A percentile compares a stretch with the other conserved stretches of the same genome.
These are phyloP conservation scores for Hirsutella minnesotensis DNA, from an alignment of 2,329 filamentous ascomycete genomes.

Conservation along the genomic window DNA sequence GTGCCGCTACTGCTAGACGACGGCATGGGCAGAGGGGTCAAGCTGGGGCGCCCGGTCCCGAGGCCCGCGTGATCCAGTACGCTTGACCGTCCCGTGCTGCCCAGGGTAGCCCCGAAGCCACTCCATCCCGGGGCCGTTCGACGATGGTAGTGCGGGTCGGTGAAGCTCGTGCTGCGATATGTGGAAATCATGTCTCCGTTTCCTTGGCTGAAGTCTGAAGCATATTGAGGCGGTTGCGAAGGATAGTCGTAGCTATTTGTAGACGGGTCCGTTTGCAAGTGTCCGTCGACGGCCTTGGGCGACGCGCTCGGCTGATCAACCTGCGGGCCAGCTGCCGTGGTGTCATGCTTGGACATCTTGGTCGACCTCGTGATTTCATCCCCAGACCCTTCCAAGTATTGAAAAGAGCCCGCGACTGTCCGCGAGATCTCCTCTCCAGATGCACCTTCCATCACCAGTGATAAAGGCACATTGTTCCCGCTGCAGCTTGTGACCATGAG, in stretches of 20 bases:
- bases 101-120: slow-evolving; percentile 28
- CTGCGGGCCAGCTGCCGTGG: slow-evolving; percentile 21
- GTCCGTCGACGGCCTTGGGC: slow-evolving; percentile 29
- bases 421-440: slow-evolving; percentile 41
- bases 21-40: slow-evolving; percentile 37
- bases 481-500: slow-evolving; percentile 37
- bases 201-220: slow-evolving; percentile 25
- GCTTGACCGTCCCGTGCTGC: slow-evolving; percentile 24
- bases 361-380: slow-evolving; percentile 27
- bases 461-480: slow-evolving; percentile 40
- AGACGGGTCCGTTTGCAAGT: slow-evolving; percentile 23
- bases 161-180: slow-evolving; percentile 40
- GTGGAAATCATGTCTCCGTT: slow-evolving; percentile 42
- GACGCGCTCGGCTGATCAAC: slow-evolving; percentile 27
- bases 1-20: slow-evolving; percentile 21
- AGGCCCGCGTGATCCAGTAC: slow-evolving; percentile 29
- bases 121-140: slow-evolving; percentile 26
- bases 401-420: slow-evolving; percentile 32
- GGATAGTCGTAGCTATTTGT: slow-evolving; percentile 36
- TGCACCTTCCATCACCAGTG: slow-evolving; percentile 39
- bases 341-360: slow-evolving; percentile 24
- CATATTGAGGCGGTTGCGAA: slow-evolving; percentile 28
- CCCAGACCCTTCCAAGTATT: slow-evolving; percentile 39
- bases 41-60: slow-evolving; percentile 26
- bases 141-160: slow-evolving; percentile 34